Evolutionary conservation across 1,284 basidiomycete genomes (phyloP), one percentile per base, ranked within the genome.

Genomic region (Gomphus bonarii): DNA sequence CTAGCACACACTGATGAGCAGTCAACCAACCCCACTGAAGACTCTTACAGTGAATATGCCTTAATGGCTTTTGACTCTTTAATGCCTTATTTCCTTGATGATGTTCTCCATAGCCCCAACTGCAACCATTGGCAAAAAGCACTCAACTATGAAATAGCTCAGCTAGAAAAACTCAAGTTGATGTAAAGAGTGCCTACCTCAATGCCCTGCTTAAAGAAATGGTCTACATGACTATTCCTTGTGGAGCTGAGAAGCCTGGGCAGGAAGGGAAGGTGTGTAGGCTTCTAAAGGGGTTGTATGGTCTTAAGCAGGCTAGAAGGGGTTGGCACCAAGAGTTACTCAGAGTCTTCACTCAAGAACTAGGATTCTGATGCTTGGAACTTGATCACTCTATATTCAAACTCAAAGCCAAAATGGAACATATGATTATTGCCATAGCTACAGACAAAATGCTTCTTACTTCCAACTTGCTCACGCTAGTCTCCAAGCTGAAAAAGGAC

Each of bases 331-430:
- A 65, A 33, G 61, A 62, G n/a, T 49, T 69, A 9, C 20, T 49
- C 9, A 28, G 59, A 12, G 49, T 47, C 3, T 49, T 69, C 10
- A 38, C 16, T 5, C 6, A 30, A 4, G n/a, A 20, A 51, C 55
- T 64, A 22, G 59, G 64, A 1, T 67, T 59, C 53, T 59, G 50
- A 8, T 30, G 54, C n/a, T 57, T 54, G 31, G 38, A 59, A 7
- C 54, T 59, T 7, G 64, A 69, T 25, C 58, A 65, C 16, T 61
- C 64, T 12, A 56, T 69, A 10, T 70, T 65, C 58, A 63, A 63
- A 50, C 63, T 6, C 4, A n/a, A 49, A n/a, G 22, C 3, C 14
- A 28, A 49, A 6, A 18, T 6, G 3, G 28, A 30, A 16, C 28
- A 63, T 56, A 18, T 49, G 18, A 30, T 30, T 49, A 18, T 49